These are phyloP conservation scores for Brassica hybrid DNA, from an alignment of 441 rosid species.

Conservation along the genomic window DNA sequence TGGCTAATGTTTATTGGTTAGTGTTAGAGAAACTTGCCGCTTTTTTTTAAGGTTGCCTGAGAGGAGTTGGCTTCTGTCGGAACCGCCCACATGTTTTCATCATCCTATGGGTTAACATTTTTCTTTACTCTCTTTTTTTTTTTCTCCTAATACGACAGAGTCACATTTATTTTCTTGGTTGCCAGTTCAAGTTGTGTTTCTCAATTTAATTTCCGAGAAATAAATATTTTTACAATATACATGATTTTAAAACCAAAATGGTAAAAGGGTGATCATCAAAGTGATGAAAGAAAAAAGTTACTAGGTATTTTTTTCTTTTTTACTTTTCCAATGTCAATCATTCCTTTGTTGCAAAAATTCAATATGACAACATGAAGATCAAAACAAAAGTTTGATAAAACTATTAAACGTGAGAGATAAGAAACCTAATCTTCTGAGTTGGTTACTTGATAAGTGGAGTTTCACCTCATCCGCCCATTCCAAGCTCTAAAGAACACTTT, in stretches of 20 bases:
- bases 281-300: no score
- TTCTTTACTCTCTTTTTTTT: not conserved
- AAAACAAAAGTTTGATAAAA: slow-evolving; percentile 3
- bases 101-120: slow-evolving; percentile 28
- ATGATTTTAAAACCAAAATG: no score
- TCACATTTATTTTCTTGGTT: no score
- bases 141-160: no score
- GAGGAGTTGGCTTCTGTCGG: slow-evolving; percentile 21
- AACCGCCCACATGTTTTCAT: slow-evolving; percentile 36
- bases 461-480: slow-evolving; percentile 8
- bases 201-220: no score
- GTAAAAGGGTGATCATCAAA: no score
- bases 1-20: slow-evolving; percentile 12
- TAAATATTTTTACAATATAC: no score
- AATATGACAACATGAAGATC: not conserved
- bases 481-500: slow-evolving; percentile 44
- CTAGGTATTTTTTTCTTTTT: no score
- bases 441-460: not conserved
- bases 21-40: slow-evolving; percentile 14
- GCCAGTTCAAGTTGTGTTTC: no score
- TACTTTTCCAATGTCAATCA: not conserved
- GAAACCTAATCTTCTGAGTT: slow-evolving; percentile 16
- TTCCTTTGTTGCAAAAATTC: slow-evolving; percentile 21
- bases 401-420: not conserved
- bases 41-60: slow-evolving; percentile 36